These are phyloP conservation scores for Solanum virginianum DNA, from an alignment of 257 asterid species.

Conservation along the genomic window DNA sequence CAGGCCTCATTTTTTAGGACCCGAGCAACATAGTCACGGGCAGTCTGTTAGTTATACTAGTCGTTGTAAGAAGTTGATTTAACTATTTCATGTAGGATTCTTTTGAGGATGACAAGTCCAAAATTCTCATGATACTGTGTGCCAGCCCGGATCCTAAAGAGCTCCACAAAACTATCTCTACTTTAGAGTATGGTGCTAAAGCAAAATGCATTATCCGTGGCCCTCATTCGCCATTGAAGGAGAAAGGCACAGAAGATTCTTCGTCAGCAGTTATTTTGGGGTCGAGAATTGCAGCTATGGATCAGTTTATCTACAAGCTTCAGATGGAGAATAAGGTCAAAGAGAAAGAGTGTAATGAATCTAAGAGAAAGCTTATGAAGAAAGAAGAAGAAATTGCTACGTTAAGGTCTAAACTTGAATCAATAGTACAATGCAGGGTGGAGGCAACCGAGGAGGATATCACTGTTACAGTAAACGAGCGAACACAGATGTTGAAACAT, in stretches of 20 bases:
- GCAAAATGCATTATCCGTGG: slow-evolving; percentile 93
- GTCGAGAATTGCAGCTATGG: slow-evolving; percentile 73
- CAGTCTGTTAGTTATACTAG: not conserved
- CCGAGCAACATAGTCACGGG: not conserved
- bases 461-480: slow-evolving; percentile 37
- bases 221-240: slow-evolving; percentile 60
- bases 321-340: slow-evolving; percentile 64
- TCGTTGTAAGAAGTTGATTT: not conserved
- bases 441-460: slow-evolving; percentile 39
- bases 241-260: slow-evolving; percentile 64
- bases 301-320: slow-evolving; percentile 63
- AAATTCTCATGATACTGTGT: slow-evolving; percentile 84
- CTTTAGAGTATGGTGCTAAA: slow-evolving; percentile 91
- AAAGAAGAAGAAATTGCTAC: slow-evolving; percentile 60
- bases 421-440: slow-evolving; percentile 20
- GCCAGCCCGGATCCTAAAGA: slow-evolving; percentile 97
- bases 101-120: slow-evolving; percentile 86
- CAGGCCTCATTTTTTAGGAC: not conserved
- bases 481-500: slow-evolving; percentile 23
- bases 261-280: slow-evolving; percentile 58
- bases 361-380: slow-evolving; percentile 42
- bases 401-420: slow-evolving; percentile 44
- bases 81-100: slow-evolving; percentile 50
- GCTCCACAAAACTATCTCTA: slow-evolving; percentile 81
- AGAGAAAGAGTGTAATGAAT: slow-evolving; percentile 56